Evolutionary conservation across 345 rosid genomes (phyloP).

Genomic region (Arabis hirsuta): DNA sequence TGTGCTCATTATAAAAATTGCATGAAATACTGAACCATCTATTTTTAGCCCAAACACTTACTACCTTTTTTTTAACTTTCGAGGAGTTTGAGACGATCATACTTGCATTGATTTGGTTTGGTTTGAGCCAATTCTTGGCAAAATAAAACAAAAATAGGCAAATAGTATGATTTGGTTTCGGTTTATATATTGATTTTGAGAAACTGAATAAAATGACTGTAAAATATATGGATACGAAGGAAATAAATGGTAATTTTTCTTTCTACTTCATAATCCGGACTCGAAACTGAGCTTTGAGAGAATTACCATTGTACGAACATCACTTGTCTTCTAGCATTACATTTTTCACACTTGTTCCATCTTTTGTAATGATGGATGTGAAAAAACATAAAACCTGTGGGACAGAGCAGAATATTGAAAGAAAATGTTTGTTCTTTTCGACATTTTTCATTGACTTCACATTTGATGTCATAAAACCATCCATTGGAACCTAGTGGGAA

Average conservation of each 20-base stretch:
- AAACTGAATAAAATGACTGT: neutral
- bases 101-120: neutral
- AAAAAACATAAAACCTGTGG: slow-evolving; percentile 6
- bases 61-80: neutral
- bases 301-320: neutral
- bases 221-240: neutral
- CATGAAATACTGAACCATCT: neutral
- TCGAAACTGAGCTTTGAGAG: neutral
- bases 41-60: neutral
- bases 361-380: slow-evolving; percentile 5
- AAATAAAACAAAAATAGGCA: neutral
- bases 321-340: neutral
- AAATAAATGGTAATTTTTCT: neutral
- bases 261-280: neutral
- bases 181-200: neutral
- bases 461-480: slow-evolving; percentile 22
- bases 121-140: neutral
- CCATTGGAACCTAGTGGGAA: slow-evolving; percentile 14
- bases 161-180: neutral
- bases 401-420: slow-evolving; percentile 7
- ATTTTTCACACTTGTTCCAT: neutral
- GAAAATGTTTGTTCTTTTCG: slow-evolving; percentile 21
- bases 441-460: slow-evolving; percentile 12
- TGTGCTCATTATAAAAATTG: too few species aligned
- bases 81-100: neutral